phyloP scores from a whole-genome alignment of 352 stramenopile genomes.

The Elongisporangium undulatum region DNA sequence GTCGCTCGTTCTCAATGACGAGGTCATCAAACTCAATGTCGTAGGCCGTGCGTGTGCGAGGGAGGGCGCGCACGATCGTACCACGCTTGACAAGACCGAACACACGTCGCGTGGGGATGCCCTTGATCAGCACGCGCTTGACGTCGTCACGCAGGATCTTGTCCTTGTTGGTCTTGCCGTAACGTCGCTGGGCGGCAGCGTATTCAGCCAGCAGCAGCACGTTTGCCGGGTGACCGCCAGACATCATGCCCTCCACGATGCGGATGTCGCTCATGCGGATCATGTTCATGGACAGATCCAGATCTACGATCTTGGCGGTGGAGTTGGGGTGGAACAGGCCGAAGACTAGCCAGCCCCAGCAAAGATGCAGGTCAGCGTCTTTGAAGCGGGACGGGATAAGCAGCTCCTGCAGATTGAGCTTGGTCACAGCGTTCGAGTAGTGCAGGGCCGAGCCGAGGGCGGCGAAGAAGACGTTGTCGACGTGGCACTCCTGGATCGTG shows the following conservation, averaged over 20 bases:
- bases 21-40: slow-evolving; percentile 37
- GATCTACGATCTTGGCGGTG: slow-evolving; percentile 31
- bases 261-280: slow-evolving; percentile 54
- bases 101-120: slow-evolving; percentile 35
- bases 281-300: slow-evolving; percentile 48
- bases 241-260: slow-evolving; percentile 44
- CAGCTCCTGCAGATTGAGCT: slow-evolving; percentile 46
- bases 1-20: slow-evolving; percentile 32
- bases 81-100: slow-evolving; percentile 44
- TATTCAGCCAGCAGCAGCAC: slow-evolving; percentile 47
- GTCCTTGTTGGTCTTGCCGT: slow-evolving; percentile 47
- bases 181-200: slow-evolving; percentile 33
- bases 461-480: slow-evolving; percentile 52
- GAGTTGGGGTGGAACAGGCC: slow-evolving; percentile 54
- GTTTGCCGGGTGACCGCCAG: slow-evolving; percentile 38
- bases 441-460: slow-evolving; percentile 46
- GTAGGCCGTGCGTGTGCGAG: slow-evolving; percentile 36
- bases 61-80: slow-evolving; percentile 35
- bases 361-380: slow-evolving; percentile 37
- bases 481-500: slow-evolving; percentile 34
- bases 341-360: slow-evolving; percentile 51
- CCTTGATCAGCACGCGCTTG: slow-evolving; percentile 42
- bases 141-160: slow-evolving; percentile 43
- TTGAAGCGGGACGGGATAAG: slow-evolving; percentile 30
- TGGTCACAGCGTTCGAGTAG: slow-evolving; percentile 46